Percentiles rank a stretch among this genome's conserved stretches.
Conservation (phyloP, 1,139 yeast species). For the Arxiozyma telluris region DNA sequence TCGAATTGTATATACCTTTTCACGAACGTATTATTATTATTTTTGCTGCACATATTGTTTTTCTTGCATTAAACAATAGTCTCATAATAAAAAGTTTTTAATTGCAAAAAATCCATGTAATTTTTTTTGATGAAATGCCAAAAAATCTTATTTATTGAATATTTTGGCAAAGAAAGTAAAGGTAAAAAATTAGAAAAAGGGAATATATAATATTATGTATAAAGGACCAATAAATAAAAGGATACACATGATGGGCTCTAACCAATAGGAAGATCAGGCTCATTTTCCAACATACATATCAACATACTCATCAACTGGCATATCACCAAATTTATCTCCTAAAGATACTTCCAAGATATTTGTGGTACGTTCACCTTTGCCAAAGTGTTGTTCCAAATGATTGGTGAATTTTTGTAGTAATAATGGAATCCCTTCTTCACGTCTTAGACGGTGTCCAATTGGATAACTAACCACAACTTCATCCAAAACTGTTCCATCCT, state of each 20-base stretch:
- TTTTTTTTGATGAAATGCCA: too few species aligned
- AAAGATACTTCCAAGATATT: slow-evolving; percentile 1
- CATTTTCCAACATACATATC: slow-evolving; percentile 17
- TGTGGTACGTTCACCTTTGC: slow-evolving; percentile 17
- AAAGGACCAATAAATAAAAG: neutral
- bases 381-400: slow-evolving; percentile 40
- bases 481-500: slow-evolving; percentile 45
- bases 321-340: slow-evolving; percentile 32
- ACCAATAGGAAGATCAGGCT: neutral
- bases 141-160: too few species aligned
- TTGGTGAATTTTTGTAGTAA: slow-evolving; percentile 42
- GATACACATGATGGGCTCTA: neutral
- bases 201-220: too few species aligned
- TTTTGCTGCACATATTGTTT: too few species aligned
- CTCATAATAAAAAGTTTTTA: too few species aligned
- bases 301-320: slow-evolving; percentile 44
- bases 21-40: too few species aligned
- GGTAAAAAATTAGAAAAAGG: too few species aligned
- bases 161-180: too few species aligned
- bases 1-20: too few species aligned
- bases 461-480: slow-evolving; percentile 50
- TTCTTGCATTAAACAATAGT: too few species aligned
- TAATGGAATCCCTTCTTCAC: slow-evolving; percentile 52
- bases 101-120: too few species aligned
- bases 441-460: slow-evolving; percentile 48